A percentile compares a stretch with the other conserved stretches of the same genome.
Conservation (phyloP, 805 yeast genomes). For the Candida alai region DNA sequence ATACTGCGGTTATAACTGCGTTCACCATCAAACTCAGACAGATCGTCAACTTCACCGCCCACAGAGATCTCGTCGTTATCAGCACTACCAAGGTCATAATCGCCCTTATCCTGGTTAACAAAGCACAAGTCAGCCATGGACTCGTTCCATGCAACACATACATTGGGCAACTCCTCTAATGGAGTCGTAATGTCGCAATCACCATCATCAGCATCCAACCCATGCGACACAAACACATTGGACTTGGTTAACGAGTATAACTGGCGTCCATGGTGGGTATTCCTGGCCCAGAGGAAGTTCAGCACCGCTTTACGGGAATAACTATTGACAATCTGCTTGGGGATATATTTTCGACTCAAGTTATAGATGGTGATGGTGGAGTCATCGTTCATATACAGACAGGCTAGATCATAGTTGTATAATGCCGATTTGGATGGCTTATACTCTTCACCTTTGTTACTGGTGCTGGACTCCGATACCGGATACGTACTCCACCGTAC, state of each 20-base stretch:
- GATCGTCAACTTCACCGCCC: conserved; percentile 7
- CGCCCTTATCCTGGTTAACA: conserved; percentile 46
- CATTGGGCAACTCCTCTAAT: conserved; percentile 49
- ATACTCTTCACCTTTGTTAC: neutral
- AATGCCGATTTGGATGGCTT: conserved; percentile 23
- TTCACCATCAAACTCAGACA: conserved; percentile 7
- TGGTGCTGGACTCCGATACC: conserved; percentile 7
- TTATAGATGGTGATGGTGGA: conserved; percentile 67
- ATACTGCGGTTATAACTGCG: conserved; percentile 5
- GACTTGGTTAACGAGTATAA: conserved; percentile 41
- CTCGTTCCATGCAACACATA: conserved; percentile 56
- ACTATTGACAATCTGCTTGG: conserved; percentile 61
- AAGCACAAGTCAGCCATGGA: conserved; percentile 47
- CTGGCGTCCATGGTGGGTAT: conserved; percentile 18
- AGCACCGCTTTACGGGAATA: conserved; percentile 40
- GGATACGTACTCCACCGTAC: conserved; percentile 56
- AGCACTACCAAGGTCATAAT: conserved; percentile 26
- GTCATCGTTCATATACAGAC: conserved; percentile 71
- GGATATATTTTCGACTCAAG: conserved; percentile 66
- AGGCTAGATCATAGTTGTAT: conserved; percentile 63
- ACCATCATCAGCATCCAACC: conserved; percentile 22
- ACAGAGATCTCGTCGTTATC: neutral
- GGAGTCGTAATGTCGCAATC: conserved; percentile 25
- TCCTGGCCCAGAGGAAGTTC: conserved; percentile 40
- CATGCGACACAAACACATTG: conserved; percentile 34